phyloP scores from a whole-genome alignment of 129 eudicot genomes.

The Flaveria trinervia region DNA sequence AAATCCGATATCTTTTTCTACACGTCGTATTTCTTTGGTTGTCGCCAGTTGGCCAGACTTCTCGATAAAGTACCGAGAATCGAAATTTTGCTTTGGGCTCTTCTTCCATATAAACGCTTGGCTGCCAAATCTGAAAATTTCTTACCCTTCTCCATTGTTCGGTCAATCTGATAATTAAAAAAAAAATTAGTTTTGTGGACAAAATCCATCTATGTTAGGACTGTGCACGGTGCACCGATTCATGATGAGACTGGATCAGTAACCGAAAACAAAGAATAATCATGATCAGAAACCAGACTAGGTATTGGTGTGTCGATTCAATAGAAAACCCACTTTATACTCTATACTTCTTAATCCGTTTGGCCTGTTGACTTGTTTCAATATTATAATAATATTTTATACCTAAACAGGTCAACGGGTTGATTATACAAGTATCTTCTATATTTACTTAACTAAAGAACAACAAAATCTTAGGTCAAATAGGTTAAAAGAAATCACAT shows the following conservation, averaged over 20 bases:
- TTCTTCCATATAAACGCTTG: conserved; percentile 65
- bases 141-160: conserved; percentile 76
- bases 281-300: not conserved
- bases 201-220: not conserved
- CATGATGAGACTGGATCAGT: not conserved
- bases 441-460: too few relatives aligned
- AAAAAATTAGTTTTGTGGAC: not conserved
- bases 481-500: not conserved
- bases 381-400: too few relatives aligned
- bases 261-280: not conserved
- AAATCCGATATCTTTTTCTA: conserved; percentile 32
- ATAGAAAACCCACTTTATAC: too few relatives aligned
- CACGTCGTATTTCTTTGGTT: conserved; percentile 75
- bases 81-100: conserved; percentile 55
- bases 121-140: conserved; percentile 91
- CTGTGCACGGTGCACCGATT: not conserved
- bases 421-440: too few relatives aligned
- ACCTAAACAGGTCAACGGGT: too few relatives aligned
- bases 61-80: conserved; percentile 61
- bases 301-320: too few relatives aligned
- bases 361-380: too few relatives aligned
- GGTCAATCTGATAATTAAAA: conserved; percentile 61
- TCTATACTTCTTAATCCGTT: too few relatives aligned
- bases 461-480: not conserved
- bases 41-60: conserved; percentile 71